Percentiles rank a stretch among this genome's conserved stretches.
These are phyloP conservation scores for Tetracladium maxilliforme DNA, from an alignment of 2,329 filamentous ascomycete genomes.

Conservation along the genomic window DNA sequence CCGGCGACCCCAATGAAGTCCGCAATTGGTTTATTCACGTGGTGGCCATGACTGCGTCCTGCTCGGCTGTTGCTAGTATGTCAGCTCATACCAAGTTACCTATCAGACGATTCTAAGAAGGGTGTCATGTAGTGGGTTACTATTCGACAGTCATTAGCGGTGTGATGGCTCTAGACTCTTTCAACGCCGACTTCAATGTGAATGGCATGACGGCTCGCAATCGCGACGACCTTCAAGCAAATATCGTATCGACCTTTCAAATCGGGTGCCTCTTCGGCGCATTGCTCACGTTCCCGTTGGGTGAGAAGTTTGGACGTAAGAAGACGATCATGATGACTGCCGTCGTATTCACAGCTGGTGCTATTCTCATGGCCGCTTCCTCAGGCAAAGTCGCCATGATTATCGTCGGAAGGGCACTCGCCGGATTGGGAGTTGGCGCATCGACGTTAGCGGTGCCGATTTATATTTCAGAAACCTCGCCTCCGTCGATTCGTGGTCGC, in stretches of 20 bases:
- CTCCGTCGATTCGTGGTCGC: conserved; percentile 27
- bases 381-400: conserved; percentile 14
- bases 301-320: conserved; percentile 23
- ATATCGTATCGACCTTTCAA: conserved; percentile 46
- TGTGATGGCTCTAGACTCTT: no score
- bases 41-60: no score
- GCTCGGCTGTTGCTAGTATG: no score
- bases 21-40: no score
- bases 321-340: conserved; percentile 21
- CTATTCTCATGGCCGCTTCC: conserved; percentile 9
- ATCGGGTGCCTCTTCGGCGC: conserved; percentile 50
- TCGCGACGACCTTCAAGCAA: conserved; percentile 30
- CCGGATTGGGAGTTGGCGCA: conserved; percentile 26
- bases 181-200: no score
- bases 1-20: no score
- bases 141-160: no score
- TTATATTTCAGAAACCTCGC: conserved; percentile 18
- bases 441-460: conserved; percentile 22
- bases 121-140: no score
- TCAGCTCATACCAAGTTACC: no score
- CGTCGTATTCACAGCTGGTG: conserved; percentile 16
- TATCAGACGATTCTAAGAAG: no score
- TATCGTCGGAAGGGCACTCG: conserved; percentile 26
- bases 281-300: conserved; percentile 27
- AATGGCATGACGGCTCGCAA: no score